Evolutionary conservation across 306 rosid genomes (phyloP), one percentile per base, ranked within the genome.

Genomic region (Pyrus betulifolia): DNA sequence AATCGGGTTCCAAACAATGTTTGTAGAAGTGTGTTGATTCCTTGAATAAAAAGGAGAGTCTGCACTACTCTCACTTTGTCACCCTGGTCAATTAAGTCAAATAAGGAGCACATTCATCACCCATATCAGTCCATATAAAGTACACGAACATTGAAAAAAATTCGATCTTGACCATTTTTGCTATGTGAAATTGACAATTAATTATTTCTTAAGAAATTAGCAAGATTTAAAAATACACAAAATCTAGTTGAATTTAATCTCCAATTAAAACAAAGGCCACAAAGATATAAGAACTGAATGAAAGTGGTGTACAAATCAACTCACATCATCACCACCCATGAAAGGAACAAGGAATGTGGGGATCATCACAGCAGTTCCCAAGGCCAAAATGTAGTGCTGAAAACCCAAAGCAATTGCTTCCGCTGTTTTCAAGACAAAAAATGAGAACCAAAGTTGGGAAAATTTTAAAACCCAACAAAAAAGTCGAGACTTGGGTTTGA

Each of bases 311-410:
- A 59, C 22, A 62, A 62, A 51, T 74, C 70, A 69, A 74, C 91
- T 86, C 89, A 95, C 99, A 88, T 88, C 96, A 82, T 72, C 86
- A 46, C 99, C 99, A 69, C 99, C 99, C 99, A 95, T 95, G 63
- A 89, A 74, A 78, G 97, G 98, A 81, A 95, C 99, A 71, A 91
- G 99, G 77, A 95, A 95, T 67, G 99, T 85, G 65, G 99, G 99
- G 80, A 95, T 95, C 98, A 95, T 95, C 44, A 95, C 98, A 18
- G 98, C 99, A 84, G 98, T 95, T 85, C 99, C 99, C 81, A 95
- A 84, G 25, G 97, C 90, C 88, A 95, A 76, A 88, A 95, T 88
- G 86, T 95, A 92, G 85, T 95, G 99, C 90, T 95, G 99, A 79
- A 95, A 95, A 12, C 98, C 99, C 84, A 95, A 70, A 88, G 86